phyloP scores from a whole-genome alignment of 345 rosid species.

The Atalantia buxifolia region DNA sequence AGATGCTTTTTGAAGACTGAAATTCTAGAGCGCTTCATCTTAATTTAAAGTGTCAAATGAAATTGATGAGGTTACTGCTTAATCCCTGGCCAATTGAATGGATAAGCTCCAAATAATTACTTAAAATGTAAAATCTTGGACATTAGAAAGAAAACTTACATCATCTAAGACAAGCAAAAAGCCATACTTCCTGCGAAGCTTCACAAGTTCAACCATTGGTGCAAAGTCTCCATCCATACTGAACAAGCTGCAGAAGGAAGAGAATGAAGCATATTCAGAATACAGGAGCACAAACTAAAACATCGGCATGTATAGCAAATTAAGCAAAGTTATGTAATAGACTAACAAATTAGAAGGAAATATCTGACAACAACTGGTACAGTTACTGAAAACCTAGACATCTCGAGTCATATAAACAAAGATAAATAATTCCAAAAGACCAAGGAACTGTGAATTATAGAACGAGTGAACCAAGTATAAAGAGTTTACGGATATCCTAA shows the following conservation, averaged over 20 bases:
- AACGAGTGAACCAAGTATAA: not conserved
- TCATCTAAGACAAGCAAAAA: constrained; percentile 87
- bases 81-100: not conserved
- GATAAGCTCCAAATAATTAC: constrained; percentile 5
- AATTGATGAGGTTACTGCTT: not conserved
- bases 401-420: not conserved
- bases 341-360: not conserved
- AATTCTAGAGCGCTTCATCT: not conserved
- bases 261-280: not conserved
- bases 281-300: not conserved
- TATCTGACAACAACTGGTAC: not conserved
- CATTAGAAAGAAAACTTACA: constrained; percentile 43
- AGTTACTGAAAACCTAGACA: not conserved
- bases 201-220: constrained; percentile 72
- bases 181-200: constrained; percentile 70
- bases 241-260: constrained; percentile 61
- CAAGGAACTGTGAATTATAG: not conserved
- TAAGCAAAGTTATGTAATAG: not conserved
- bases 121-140: not conserved
- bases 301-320: not conserved
- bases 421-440: not conserved
- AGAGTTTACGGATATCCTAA: not conserved
- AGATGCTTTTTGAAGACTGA: not conserved
- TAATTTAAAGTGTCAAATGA: not conserved
- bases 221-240: constrained; percentile 99